Conservation (phyloP, 805 yeast species). For the Candida sanyiensis region DNA sequence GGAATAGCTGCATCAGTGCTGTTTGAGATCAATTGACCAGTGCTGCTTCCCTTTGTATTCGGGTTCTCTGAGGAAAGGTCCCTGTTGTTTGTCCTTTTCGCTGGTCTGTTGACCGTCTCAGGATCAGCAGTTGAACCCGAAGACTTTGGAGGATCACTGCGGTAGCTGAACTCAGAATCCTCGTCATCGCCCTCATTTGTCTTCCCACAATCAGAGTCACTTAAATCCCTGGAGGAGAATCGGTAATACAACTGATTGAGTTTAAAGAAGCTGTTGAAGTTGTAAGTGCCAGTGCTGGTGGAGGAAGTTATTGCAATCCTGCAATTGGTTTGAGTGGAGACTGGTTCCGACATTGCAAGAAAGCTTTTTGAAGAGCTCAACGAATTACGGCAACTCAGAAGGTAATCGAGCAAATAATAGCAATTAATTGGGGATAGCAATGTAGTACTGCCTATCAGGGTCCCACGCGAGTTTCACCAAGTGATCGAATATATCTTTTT, state of each 20-base stretch:
- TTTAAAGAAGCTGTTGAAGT: slow-evolving; percentile 13
- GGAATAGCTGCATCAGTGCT: slow-evolving; percentile 2
- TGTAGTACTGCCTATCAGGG: background rate
- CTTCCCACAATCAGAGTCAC: background rate
- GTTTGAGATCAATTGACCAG: background rate
- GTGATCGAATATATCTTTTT: too few relatives aligned
- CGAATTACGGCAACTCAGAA: too few relatives aligned
- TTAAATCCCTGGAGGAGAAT: background rate
- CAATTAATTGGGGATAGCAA: background rate
- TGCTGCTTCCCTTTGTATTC: background rate
- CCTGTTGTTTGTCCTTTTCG: background rate
- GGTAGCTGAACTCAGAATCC: background rate
- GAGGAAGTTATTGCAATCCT: slow-evolving; percentile 5
- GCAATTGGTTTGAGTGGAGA: background rate
- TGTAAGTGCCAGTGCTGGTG: slow-evolving; percentile 1
- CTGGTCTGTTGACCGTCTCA: background rate
- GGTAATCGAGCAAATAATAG: background rate
- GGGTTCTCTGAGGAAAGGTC: background rate
- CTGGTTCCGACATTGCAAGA: too few relatives aligned
- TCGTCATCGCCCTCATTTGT: background rate
- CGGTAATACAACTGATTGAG: slow-evolving; percentile 10
- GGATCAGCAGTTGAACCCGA: background rate
- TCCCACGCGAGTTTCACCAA: too few relatives aligned
- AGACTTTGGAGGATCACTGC: slow-evolving; percentile 1
- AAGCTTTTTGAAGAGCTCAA: too few relatives aligned